Evolutionary conservation across 139 green algal genomes (phyloP).

Genomic region (Chlamydomonas sp.): DNA sequence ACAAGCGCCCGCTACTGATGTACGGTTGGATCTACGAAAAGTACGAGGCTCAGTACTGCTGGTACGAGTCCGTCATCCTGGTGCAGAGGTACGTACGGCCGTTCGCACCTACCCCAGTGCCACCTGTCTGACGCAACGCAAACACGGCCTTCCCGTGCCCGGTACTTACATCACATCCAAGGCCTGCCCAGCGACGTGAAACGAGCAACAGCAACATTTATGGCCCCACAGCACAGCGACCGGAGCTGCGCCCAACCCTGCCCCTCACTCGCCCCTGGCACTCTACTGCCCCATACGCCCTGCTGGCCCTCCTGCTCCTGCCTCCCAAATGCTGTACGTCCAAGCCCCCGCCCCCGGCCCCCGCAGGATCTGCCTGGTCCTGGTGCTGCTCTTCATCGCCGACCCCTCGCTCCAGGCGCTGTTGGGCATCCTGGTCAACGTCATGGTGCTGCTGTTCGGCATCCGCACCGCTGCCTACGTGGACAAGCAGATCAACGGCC

Average conservation of each 20-base stretch:
- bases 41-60: constrained; percentile 40
- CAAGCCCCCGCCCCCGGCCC: no score
- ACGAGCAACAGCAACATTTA: no score
- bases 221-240: no score
- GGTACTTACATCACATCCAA: no score
- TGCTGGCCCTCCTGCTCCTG: background rate
- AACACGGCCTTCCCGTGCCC: no score
- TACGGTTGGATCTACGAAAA: constrained; percentile 50
- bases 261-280: no score
- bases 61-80: constrained; percentile 33
- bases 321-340: no score
- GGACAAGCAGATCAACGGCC: constrained; percentile 21
- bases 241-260: no score
- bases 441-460: constrained; percentile 22
- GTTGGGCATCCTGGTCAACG: constrained; percentile 16
- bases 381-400: constrained; percentile 9
- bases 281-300: background rate
- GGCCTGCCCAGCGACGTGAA: no score
- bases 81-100: constrained; percentile 10
- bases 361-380: constrained; percentile 6
- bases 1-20: constrained; percentile 35
- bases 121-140: no score
- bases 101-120: background rate
- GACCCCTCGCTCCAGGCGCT: constrained; percentile 26
- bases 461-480: constrained; percentile 24